Percentiles rank a stretch among this genome's conserved stretches.
Conservation (phyloP, 2,329 filamentous ascomycete genomes). For the Chaetomiaceae sp. region DNA sequence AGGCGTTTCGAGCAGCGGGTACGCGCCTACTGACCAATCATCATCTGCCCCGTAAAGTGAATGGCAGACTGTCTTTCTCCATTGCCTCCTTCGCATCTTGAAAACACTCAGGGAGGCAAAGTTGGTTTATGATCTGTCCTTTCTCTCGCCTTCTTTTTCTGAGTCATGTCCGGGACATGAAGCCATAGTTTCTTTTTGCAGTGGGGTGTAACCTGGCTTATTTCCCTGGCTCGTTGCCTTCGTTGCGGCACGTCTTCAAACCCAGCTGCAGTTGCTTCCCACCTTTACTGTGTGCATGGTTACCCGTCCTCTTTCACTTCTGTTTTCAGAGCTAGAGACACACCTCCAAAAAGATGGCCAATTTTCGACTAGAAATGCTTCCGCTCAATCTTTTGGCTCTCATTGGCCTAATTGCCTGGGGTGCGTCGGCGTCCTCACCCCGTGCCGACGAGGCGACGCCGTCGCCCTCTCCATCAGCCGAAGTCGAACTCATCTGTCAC, state of each 20-base stretch:
- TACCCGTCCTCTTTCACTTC: too few species aligned
- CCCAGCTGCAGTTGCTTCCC: too few species aligned
- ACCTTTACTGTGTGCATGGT: too few species aligned
- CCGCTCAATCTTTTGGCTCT: constrained; percentile 21
- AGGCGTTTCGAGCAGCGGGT: neutral
- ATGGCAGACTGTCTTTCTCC: neutral
- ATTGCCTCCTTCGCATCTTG: neutral
- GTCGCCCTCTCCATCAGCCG: constrained; percentile 32
- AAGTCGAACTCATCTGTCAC: constrained; percentile 59
- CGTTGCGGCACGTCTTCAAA: too few species aligned
- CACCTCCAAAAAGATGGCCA: constrained; percentile 20
- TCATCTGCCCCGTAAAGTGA: constrained; percentile 21
- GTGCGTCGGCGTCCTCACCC: constrained; percentile 18
- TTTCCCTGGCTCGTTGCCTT: too few species aligned
- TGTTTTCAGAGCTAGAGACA: too few species aligned
- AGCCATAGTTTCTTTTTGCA: constrained; percentile 3
- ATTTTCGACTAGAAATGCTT: constrained; percentile 13
- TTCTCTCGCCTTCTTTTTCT: constrained; percentile 24
- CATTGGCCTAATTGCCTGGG: constrained; percentile 17
- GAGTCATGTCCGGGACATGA: constrained; percentile 18
- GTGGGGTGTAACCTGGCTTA: neutral
- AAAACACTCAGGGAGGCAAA: constrained; percentile 14
- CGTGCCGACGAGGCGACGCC: neutral
- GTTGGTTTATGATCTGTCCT: constrained; percentile 24
- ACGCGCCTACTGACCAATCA: constrained; percentile 16